Percentiles rank a stretch among this genome's conserved stretches.
These are phyloP conservation scores for Coniosporium tulheliwenetii DNA, from an alignment of 2,329 filamentous ascomycete genomes.

Conservation along the genomic window DNA sequence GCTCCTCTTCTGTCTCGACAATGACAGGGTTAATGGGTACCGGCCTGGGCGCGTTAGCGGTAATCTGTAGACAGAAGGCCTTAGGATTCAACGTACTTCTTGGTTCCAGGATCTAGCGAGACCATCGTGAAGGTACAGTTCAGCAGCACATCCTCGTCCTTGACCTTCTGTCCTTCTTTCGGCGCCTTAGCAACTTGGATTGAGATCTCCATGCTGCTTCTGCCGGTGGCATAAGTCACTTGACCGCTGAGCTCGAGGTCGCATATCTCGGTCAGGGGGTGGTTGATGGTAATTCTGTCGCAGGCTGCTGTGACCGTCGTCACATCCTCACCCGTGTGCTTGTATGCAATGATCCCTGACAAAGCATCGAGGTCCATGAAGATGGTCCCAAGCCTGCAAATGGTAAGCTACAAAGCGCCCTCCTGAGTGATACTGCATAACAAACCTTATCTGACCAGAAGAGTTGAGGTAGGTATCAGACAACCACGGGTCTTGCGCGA, in stretches of 20 bases:
- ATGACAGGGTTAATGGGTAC: conserved; percentile 46
- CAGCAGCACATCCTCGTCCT: conserved; percentile 47
- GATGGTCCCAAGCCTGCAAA: conserved; percentile 44
- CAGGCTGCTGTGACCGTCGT: conserved; percentile 49
- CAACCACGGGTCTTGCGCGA: conserved; percentile 61
- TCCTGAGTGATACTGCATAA: neutral
- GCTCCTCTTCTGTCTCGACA: conserved; percentile 49
- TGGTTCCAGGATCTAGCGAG: conserved; percentile 51
- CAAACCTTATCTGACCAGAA: conserved; percentile 52
- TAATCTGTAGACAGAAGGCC: neutral
- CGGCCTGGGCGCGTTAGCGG: conserved; percentile 25
- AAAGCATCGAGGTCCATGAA: conserved; percentile 72
- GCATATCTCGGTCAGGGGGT: conserved; percentile 61
- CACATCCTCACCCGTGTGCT: conserved; percentile 49
- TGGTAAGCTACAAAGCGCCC: neutral
- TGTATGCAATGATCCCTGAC: conserved; percentile 61
- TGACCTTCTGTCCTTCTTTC: conserved; percentile 36
- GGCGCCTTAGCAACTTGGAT: conserved; percentile 57
- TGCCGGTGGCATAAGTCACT: conserved; percentile 56
- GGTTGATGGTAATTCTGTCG: conserved; percentile 50
- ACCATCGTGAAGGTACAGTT: conserved; percentile 71
- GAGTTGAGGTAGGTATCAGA: conserved; percentile 66
- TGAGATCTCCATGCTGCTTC: conserved; percentile 60
- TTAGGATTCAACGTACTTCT: conserved; percentile 36
- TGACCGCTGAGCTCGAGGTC: conserved; percentile 58